These are phyloP conservation scores for Rhynchospora breviuscula DNA, from an alignment of 176 grass and related monocot genomes.

Conservation along the genomic window DNA sequence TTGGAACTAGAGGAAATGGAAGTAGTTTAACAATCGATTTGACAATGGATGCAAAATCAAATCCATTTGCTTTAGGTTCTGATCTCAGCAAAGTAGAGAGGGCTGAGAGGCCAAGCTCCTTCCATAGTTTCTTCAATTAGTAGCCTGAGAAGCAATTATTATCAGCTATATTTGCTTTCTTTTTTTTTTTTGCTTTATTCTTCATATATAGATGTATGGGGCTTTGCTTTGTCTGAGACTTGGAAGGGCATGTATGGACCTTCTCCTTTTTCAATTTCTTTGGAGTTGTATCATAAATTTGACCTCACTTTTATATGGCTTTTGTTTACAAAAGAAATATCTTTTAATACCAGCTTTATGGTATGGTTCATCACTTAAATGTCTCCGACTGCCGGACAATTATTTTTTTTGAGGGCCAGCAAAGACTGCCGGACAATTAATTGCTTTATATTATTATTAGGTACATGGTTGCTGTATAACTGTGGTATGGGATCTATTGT, in stretches of 20 bases:
- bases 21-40: conserved; percentile 14
- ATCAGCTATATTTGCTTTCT: conserved; percentile 3
- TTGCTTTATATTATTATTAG: not conserved
- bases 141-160: not conserved
- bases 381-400: not conserved
- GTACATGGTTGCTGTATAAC: not conserved
- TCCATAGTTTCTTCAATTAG: conserved; percentile 38
- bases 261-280: not conserved
- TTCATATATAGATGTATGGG: not conserved
- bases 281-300: conserved; percentile 6
- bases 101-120: conserved; percentile 18
- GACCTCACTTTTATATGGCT: not conserved
- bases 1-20: not conserved
- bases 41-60: conserved; percentile 17
- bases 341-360: not conserved
- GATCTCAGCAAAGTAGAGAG: conserved; percentile 30
- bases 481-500: not conserved
- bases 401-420: no score
- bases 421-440: no score
- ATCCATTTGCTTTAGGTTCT: conserved; percentile 20
- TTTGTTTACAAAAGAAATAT: not conserved
- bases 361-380: not conserved
- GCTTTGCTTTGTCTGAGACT: not conserved
- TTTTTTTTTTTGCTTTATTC: not conserved
- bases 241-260: not conserved